Conservation (phyloP, 129 eudicot species). For the Flaveria brownii region DNA sequence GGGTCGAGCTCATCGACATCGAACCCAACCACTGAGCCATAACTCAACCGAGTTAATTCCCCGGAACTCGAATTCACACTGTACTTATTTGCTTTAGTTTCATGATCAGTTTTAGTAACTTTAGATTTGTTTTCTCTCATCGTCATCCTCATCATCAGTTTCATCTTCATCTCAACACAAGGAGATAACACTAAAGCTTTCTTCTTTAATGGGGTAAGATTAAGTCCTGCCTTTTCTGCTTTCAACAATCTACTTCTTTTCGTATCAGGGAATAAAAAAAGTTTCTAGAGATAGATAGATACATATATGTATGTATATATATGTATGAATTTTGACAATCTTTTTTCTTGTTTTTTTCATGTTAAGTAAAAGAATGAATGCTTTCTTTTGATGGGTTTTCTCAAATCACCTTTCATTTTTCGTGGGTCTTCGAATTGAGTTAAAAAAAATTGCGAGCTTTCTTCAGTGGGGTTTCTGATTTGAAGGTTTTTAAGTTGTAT, state of each 20-base stretch:
- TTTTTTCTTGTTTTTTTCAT: too few species aligned
- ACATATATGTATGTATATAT: too few species aligned
- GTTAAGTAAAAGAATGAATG: too few species aligned
- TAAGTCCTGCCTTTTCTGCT: too few species aligned
- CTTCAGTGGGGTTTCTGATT: conserved; percentile 2
- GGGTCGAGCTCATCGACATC: conserved; percentile 85
- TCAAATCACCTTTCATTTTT: too few species aligned
- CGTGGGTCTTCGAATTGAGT: too few species aligned
- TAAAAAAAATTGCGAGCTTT: not conserved
- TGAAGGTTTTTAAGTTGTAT: not conserved
- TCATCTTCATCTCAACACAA: conserved; percentile 32
- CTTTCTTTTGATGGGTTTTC: too few species aligned
- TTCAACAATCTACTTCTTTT: too few species aligned
- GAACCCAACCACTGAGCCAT: conserved; percentile 81
- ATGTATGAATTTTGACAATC: not conserved
- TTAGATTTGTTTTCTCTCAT: not conserved
- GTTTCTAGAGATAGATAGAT: too few species aligned
- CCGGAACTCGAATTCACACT: conserved; percentile 26
- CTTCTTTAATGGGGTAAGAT: conserved; percentile 40
- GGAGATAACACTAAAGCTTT: conserved; percentile 12
- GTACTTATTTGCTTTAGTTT: conserved; percentile 5
- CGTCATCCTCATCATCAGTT: conserved; percentile 21
- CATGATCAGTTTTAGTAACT: conserved; percentile 36
- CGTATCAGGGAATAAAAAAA: not conserved
- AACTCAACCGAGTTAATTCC: conserved; percentile 60